phyloP scores from a whole-genome alignment of 2,329 filamentous ascomycete species.

The Alternaria tenuissima region DNA sequence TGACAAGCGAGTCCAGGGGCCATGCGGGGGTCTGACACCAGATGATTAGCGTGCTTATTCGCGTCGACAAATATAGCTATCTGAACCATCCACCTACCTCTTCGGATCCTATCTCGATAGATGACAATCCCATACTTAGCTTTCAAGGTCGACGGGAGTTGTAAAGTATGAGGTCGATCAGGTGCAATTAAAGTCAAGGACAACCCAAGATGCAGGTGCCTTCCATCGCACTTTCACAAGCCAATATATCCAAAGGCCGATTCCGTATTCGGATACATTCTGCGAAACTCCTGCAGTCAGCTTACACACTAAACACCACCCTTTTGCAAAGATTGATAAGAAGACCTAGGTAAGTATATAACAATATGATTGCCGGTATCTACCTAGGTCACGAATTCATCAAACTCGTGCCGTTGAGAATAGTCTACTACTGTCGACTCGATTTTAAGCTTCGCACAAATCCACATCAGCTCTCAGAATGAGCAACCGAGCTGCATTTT shows the following conservation, averaged over 20 bases:
- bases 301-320: background rate
- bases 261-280: background rate
- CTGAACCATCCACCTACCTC: background rate
- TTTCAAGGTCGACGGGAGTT: background rate
- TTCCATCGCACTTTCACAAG: background rate
- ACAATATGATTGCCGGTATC: background rate
- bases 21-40: background rate
- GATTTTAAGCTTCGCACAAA: background rate
- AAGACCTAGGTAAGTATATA: background rate
- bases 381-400: background rate
- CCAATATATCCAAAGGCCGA: background rate
- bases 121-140: background rate
- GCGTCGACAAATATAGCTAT: background rate
- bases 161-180: background rate
- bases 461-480: slow-evolving; percentile 29
- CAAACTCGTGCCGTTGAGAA: background rate
- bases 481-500: slow-evolving; percentile 30
- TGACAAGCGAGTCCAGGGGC: background rate
- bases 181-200: background rate
- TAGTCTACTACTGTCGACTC: background rate
- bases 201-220: background rate
- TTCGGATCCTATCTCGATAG: background rate
- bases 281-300: background rate
- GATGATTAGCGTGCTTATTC: background rate
- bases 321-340: background rate